Evolutionary conservation across 1,139 yeast species (phyloP).

Genomic region (Pichia sp.): DNA sequence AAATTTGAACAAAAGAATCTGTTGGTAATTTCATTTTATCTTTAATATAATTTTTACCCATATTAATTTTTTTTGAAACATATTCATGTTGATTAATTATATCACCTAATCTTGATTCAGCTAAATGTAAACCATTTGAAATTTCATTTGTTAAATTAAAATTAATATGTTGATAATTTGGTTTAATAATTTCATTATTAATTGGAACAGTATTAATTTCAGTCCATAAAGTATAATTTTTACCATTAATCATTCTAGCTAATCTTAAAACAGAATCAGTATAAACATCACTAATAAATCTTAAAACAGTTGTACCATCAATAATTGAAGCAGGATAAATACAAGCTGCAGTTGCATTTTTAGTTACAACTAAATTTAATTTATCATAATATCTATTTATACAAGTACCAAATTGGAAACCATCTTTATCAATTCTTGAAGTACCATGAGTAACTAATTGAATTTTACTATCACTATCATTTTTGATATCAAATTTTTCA

Average conservation of each 20-base stretch:
- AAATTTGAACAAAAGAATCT: constrained; percentile 63
- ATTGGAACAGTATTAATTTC: constrained; percentile 32
- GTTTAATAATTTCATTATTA: constrained; percentile 35
- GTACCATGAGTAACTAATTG: constrained; percentile 60
- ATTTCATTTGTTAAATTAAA: constrained; percentile 47
- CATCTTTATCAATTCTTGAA: constrained; percentile 46
- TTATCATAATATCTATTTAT: constrained; percentile 78
- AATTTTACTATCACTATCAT: constrained; percentile 44
- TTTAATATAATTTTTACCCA: constrained; percentile 42
- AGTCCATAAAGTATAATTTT: constrained; percentile 62
- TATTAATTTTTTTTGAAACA: constrained; percentile 32
- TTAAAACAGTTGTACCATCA: constrained; percentile 69
- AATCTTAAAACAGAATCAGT: constrained; percentile 68
- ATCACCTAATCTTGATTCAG: constrained; percentile 73
- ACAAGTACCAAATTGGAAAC: constrained; percentile 68
- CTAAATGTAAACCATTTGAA: constrained; percentile 49
- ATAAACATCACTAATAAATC: constrained; percentile 69
- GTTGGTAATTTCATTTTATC: constrained; percentile 48
- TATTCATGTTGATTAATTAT: constrained; percentile 64
- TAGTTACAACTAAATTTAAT: constrained; percentile 60
- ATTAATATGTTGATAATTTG: constrained; percentile 36
- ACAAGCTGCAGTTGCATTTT: constrained; percentile 67
- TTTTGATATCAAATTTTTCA: constrained; percentile 28
- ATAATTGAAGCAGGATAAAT: constrained; percentile 73
- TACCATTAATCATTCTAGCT: constrained; percentile 65